These are phyloP conservation scores for Picea sitchensis DNA, from an alignment of 75 land plant species.

Conservation along the genomic window DNA sequence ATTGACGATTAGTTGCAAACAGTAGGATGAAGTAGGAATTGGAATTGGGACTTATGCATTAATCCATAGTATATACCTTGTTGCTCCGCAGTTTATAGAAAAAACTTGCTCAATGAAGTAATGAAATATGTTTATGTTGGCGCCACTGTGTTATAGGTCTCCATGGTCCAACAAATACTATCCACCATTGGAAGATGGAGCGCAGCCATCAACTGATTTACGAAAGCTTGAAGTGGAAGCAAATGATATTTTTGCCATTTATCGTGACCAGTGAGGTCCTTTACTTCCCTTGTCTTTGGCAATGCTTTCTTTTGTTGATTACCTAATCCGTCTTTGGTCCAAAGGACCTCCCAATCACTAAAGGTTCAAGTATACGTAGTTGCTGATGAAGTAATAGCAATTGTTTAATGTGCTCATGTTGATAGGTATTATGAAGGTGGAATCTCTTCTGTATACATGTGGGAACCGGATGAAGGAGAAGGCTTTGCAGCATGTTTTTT, in stretches of 20 bases:
- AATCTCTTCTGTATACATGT: conserved; percentile 90
- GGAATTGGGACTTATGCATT: neutral
- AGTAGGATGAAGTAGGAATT: neutral
- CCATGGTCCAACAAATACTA: conserved; percentile 92
- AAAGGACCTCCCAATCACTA: neutral
- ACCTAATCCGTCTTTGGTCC: neutral
- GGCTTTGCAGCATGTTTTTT: conserved; percentile 87
- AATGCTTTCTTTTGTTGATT: conserved; percentile 5
- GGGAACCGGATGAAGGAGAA: conserved; percentile 80
- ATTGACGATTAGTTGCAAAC: neutral
- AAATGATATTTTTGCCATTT: conserved; percentile 87
- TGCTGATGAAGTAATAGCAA: conserved; percentile 9
- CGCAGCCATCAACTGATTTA: conserved; percentile 60
- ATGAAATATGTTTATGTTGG: neutral
- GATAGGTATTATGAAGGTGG: conserved; percentile 97
- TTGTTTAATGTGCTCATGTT: neutral
- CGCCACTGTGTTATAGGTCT: conserved; percentile 47
- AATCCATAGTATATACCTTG: neutral
- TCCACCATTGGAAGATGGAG: conserved; percentile 86
- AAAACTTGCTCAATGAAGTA: conserved; percentile 5
- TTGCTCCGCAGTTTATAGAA: neutral
- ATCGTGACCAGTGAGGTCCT: conserved; percentile 99
- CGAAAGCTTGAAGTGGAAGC: conserved; percentile 93
- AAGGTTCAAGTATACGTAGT: neutral
- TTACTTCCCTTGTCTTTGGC: conserved; percentile 40